Conservation (phyloP, 139 green algal genomes). For the Chloropicon primus region DNA sequence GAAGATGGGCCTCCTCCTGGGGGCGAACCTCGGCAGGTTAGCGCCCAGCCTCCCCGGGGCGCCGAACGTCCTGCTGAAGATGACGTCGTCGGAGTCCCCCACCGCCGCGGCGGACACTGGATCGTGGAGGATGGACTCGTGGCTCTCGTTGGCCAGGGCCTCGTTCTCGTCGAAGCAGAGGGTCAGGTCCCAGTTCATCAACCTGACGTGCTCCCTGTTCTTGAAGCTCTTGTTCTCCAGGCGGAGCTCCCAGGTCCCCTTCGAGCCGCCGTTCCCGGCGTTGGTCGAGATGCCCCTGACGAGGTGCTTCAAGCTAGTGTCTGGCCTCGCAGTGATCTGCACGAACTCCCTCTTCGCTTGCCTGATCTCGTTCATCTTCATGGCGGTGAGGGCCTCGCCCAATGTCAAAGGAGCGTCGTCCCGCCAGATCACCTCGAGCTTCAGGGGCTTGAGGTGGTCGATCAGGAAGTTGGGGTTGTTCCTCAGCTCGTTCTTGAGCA, state of each 20-base stretch:
- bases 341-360: background rate
- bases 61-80: background rate
- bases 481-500: background rate
- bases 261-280: background rate
- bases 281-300: background rate
- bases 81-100: background rate
- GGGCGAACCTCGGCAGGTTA: background rate
- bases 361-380: background rate
- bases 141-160: background rate
- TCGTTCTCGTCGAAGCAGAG: background rate
- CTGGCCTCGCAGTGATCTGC: background rate
- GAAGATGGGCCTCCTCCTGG: too few species aligned
- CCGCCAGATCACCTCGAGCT: background rate
- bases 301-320: background rate
- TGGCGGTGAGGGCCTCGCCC: background rate
- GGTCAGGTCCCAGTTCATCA: background rate
- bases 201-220: background rate
- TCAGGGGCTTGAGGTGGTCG: background rate
- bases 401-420: background rate
- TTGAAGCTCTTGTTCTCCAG: background rate
- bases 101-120: background rate
- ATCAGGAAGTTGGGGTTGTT: background rate
- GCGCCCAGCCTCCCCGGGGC: background rate
- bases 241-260: background rate
- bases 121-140: background rate